phyloP scores from a whole-genome alignment of 2,329 filamentous ascomycete genomes.

The Blastomyces emzantsi region DNA sequence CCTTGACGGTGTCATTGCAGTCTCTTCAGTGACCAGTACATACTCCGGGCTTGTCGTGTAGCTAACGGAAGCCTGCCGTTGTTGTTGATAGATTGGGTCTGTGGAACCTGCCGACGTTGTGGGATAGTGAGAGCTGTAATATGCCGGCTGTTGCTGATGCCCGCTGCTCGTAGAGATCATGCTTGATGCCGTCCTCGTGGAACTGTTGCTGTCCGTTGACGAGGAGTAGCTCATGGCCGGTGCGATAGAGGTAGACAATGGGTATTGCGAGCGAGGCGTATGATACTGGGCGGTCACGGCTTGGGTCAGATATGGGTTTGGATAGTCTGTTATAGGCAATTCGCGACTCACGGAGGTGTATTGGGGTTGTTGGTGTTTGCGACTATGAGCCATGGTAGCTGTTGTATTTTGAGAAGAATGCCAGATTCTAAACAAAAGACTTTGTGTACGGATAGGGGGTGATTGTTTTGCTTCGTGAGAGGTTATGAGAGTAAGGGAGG shows the following conservation, averaged over 20 bases:
- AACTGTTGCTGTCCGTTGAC: slow-evolving; percentile 18
- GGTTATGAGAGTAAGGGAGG: neutral
- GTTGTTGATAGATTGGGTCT: slow-evolving; percentile 9
- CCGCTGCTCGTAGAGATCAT: slow-evolving; percentile 8
- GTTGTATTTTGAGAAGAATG: neutral
- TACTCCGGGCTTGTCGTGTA: neutral
- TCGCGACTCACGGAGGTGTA: slow-evolving; percentile 9
- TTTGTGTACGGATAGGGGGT: neutral
- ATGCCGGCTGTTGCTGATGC: neutral
- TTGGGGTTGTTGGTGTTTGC: slow-evolving; percentile 4
- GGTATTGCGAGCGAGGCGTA: slow-evolving; percentile 3
- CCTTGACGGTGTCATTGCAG: neutral
- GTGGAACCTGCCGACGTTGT: neutral
- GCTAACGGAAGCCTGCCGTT: neutral
- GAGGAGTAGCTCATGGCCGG: slow-evolving; percentile 17
- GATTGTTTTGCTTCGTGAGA: neutral
- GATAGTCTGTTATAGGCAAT: neutral
- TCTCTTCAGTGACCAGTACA: slow-evolving; percentile 1
- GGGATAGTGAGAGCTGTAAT: neutral
- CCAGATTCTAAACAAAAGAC: neutral
- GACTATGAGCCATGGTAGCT: slow-evolving; percentile 6
- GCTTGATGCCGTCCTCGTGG: slow-evolving; percentile 15
- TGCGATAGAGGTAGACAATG: slow-evolving; percentile 10
- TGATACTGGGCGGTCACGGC: slow-evolving; percentile 4
- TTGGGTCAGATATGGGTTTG: slow-evolving; percentile 9